A percentile compares a stretch with the other conserved stretches of the same genome.
Evolutionary conservation across 176 grass and related monocot genomes (phyloP).

Genomic region (Coix lacrymajobi): DNA sequence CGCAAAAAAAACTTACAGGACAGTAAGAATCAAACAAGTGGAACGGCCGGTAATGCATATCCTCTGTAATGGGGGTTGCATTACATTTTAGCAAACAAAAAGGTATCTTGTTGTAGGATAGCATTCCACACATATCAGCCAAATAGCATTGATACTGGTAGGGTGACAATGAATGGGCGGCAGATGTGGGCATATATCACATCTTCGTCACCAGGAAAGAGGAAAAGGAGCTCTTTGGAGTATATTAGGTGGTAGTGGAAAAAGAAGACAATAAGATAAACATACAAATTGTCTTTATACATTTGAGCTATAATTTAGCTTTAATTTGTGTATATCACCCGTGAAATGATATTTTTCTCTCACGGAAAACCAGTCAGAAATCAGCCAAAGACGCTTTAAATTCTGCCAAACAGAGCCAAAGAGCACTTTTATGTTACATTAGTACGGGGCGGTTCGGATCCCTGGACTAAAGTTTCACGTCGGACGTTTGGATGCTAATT

Average conservation of each 20-base stretch:
- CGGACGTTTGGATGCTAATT: too few species aligned
- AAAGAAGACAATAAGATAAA: background rate
- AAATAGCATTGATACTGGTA: background rate
- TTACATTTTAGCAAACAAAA: background rate
- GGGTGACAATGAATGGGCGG: background rate
- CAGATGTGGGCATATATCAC: background rate
- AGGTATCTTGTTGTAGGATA: too few species aligned
- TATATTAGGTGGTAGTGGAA: background rate
- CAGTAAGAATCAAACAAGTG: background rate
- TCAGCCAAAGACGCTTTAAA: too few species aligned
- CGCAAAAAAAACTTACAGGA: too few species aligned
- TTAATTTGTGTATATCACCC: too few species aligned
- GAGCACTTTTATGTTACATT: background rate
- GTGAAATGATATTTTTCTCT: too few species aligned
- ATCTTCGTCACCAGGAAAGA: background rate
- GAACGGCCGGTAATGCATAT: background rate
- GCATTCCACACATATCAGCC: background rate
- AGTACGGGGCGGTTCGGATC: too few species aligned
- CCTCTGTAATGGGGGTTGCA: background rate
- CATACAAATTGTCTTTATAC: too few species aligned
- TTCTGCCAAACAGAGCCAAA: too few species aligned
- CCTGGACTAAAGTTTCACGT: too few species aligned
- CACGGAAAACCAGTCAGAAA: too few species aligned
- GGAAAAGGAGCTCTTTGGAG: background rate
- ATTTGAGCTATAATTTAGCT: too few species aligned